phyloP scores from a whole-genome alignment of 1,139 yeast genomes.

The Yamadazyma triangularis region DNA sequence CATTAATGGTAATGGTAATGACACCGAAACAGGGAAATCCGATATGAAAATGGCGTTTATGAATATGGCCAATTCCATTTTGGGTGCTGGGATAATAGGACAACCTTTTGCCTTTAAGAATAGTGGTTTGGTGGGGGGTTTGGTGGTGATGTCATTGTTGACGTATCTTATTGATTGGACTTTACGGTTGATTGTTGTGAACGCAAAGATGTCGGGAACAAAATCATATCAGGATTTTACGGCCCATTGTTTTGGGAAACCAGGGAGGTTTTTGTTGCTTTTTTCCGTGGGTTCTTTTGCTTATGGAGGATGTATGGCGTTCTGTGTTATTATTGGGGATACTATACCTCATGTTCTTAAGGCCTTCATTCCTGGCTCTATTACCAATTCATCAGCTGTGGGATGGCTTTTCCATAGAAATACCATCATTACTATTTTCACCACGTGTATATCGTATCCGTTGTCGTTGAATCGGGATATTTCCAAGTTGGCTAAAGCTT shows the following conservation, averaged over 20 bases:
- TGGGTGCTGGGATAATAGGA: constrained; percentile 95
- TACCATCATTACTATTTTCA: constrained; percentile 62
- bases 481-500: constrained; percentile 81
- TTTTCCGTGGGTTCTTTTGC: constrained; percentile 85
- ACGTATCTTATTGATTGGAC: constrained; percentile 89
- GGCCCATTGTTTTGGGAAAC: constrained; percentile 67
- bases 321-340: constrained; percentile 91
- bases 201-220: constrained; percentile 73
- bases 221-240: constrained; percentile 86
- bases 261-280: constrained; percentile 65
- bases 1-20: constrained; percentile 4
- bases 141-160: constrained; percentile 53
- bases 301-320: constrained; percentile 92
- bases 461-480: constrained; percentile 77
- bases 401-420: constrained; percentile 61
- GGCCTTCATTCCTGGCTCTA: constrained; percentile 55
- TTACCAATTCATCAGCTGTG: constrained; percentile 33
- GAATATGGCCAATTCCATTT: constrained; percentile 93
- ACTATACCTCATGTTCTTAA: constrained; percentile 86
- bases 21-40: constrained; percentile 27
- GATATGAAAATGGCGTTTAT: constrained; percentile 83
- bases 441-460: constrained; percentile 76
- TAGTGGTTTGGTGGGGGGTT: constrained; percentile 75
- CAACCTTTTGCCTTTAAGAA: constrained; percentile 86
- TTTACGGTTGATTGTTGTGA: constrained; percentile 67